Percentiles rank a stretch among this genome's conserved stretches.
These are phyloP conservation scores for Rhizopus microsporus DNA, from an alignment of 371 early-diverging fungal genomes.

Conservation along the genomic window DNA sequence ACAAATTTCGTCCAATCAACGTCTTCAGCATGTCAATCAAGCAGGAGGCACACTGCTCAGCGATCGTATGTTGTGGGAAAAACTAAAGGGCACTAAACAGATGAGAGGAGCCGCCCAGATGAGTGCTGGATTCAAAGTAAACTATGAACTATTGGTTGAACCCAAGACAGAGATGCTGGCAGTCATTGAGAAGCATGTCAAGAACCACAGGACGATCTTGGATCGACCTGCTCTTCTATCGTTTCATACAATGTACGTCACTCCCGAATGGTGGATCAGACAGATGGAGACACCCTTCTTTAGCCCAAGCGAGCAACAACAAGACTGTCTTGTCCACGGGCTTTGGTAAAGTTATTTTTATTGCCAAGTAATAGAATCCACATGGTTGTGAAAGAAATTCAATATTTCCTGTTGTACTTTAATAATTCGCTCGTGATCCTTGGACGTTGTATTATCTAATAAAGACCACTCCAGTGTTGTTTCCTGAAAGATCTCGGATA, in stretches of 20 bases:
- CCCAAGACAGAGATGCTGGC: slow-evolving; percentile 3
- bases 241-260: slow-evolving; percentile 16
- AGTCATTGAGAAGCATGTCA: slow-evolving; percentile 9
- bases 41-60: slow-evolving; percentile 26
- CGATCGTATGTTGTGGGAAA: slow-evolving; percentile 13
- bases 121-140: slow-evolving; percentile 14
- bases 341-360: slow-evolving; percentile 13
- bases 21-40: slow-evolving; percentile 25
- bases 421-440: slow-evolving; percentile 18
- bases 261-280: slow-evolving; percentile 37
- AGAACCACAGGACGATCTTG: not conserved
- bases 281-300: slow-evolving; percentile 17
- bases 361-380: not conserved
- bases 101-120: slow-evolving; percentile 5
- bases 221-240: slow-evolving; percentile 13
- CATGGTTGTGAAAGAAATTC: slow-evolving; percentile 12
- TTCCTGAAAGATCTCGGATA: slow-evolving; percentile 75
- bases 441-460: slow-evolving; percentile 17
- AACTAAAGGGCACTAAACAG: not conserved
- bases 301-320: slow-evolving; percentile 7
- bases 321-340: slow-evolving; percentile 3
- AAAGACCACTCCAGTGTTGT: slow-evolving; percentile 65
- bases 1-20: slow-evolving; percentile 14
- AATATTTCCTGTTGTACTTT: slow-evolving; percentile 2
- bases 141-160: slow-evolving; percentile 6